phyloP scores from a whole-genome alignment of 495 filamentous ascomycete genomes.

The Saxispiralis lemnorum region DNA sequence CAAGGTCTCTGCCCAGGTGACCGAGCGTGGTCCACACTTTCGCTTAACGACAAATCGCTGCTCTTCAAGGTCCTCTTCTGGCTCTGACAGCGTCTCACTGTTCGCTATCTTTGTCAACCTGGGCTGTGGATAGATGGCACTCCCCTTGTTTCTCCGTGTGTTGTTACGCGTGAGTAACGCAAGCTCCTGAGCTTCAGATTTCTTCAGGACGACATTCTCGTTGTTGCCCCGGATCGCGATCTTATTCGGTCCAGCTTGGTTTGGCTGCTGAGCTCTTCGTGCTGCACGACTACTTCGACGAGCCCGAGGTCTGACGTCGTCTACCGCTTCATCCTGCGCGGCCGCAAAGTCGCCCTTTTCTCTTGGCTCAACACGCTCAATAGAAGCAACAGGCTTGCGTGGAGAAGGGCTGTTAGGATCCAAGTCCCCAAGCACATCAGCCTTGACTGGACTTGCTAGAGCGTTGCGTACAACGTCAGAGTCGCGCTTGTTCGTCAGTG shows the following conservation, averaged over 20 bases:
- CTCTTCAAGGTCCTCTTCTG: neutral
- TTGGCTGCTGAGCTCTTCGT: conserved; percentile 6
- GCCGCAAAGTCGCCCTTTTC: neutral
- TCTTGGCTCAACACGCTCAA: neutral
- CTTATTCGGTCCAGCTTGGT: conserved; percentile 27
- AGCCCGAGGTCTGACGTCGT: neutral
- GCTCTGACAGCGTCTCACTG: neutral
- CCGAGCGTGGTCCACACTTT: neutral
- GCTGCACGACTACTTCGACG: conserved; percentile 5
- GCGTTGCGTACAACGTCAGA: conserved; percentile 23
- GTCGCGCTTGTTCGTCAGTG: conserved; percentile 24
- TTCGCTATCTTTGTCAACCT: conserved; percentile 28
- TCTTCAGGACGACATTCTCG: conserved; percentile 38
- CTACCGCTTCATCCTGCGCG: neutral
- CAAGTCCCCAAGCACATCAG: conserved; percentile 31
- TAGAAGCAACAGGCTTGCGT: conserved; percentile 19
- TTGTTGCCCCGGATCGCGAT: conserved; percentile 40
- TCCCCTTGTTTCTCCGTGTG: conserved; percentile 40
- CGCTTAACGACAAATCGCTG: neutral
- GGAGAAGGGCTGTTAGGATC: conserved; percentile 39
- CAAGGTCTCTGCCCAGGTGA: conserved; percentile 13
- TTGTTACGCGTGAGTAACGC: conserved; percentile 37
- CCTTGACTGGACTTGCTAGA: conserved; percentile 16
- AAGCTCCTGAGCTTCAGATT: conserved; percentile 40
- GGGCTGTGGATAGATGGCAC: conserved; percentile 30